Base-by-base conservation (phyloP, 768 basidiomycete species). In the Terana coerulea region DNA sequence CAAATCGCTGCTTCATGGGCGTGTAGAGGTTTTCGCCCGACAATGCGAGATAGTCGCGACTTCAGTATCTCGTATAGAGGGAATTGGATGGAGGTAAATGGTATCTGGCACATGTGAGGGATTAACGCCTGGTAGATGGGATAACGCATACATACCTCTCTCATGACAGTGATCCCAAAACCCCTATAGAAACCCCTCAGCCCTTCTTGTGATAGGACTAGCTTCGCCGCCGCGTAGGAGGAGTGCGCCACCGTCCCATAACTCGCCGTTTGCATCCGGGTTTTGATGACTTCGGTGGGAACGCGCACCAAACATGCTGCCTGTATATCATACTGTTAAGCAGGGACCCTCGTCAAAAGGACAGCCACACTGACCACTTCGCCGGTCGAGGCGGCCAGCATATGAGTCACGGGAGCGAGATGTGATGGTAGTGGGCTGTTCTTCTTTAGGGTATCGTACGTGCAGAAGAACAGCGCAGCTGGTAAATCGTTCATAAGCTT, bases 401-500 rank as follows among this genome's bases (percentile, higher is more conserved):
- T 77, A 59, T 88, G 78, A 29, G 77, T 79, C 28, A 93, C 61
- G 0, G 92, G 86, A 1, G 78, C 75, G 25, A 92, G 74, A 33
- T 81, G 68, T 1, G 77, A 72, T 0, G 80, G 71, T 2, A 84
- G 61, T 0, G 92, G 90, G 0, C 92, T 65, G n/a, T 65, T 69
- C 48, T 78, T 77, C 68, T 99, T 99, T 59, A 95, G 75, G 5
- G 81, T 79, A 62, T 98, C 95, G 64, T 99, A 99, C 0, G 86
- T 90, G 17, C 89, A 88, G 68, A 99, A 99, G 76, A 99, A 99
- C 0, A 81, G 81, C 4, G 95, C 94, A 52, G 97, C 97, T 98
- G 61, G 22, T n/a, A 43, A 6, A 52, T 5, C 43, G 17, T n/a
- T n/a, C n/a, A n/a, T n/a, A n/a, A n/a, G n/a, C n/a, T n/a, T n/a